These are phyloP conservation scores for Buxus sempervirens DNA, from an alignment of 164 flowering plant genomes.

Conservation along the genomic window DNA sequence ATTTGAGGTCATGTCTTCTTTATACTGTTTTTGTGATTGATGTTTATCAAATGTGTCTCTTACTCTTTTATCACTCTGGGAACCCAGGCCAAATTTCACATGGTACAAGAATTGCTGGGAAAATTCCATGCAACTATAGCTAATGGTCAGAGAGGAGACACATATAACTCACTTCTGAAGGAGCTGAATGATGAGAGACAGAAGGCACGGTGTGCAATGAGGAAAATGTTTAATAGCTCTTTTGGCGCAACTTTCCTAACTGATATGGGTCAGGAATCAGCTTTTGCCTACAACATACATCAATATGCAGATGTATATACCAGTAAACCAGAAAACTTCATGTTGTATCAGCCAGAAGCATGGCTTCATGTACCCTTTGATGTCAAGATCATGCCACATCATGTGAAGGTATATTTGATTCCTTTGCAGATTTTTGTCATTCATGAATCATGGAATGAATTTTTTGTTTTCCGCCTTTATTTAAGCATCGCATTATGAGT, in stretches of 20 bases:
- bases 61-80: not conserved
- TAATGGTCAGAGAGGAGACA: slow-evolving; percentile 33
- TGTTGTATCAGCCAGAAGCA: slow-evolving; percentile 73
- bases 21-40: not conserved
- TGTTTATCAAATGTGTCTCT: slow-evolving; percentile 1
- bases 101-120: slow-evolving; percentile 86
- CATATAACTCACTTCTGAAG: slow-evolving; percentile 46
- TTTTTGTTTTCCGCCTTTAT: too few relatives aligned
- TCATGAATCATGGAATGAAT: not conserved
- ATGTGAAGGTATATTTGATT: slow-evolving; percentile 64
- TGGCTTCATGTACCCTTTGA: slow-evolving; percentile 94
- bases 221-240: slow-evolving; percentile 78
- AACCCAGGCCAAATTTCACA: slow-evolving; percentile 85
- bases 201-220: slow-evolving; percentile 64
- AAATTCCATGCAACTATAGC: slow-evolving; percentile 60
- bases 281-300: slow-evolving; percentile 91
- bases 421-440: not conserved
- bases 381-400: slow-evolving; percentile 97
- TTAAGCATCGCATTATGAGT: not conserved
- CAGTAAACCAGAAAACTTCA: slow-evolving; percentile 88
- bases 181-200: slow-evolving; percentile 79
- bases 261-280: slow-evolving; percentile 91
- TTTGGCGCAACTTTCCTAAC: slow-evolving; percentile 97
- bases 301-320: slow-evolving; percentile 96
- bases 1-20: not conserved